Evolutionary conservation across 2,329 filamentous ascomycete genomes (phyloP).

Genomic region (Apiospora hydei): DNA sequence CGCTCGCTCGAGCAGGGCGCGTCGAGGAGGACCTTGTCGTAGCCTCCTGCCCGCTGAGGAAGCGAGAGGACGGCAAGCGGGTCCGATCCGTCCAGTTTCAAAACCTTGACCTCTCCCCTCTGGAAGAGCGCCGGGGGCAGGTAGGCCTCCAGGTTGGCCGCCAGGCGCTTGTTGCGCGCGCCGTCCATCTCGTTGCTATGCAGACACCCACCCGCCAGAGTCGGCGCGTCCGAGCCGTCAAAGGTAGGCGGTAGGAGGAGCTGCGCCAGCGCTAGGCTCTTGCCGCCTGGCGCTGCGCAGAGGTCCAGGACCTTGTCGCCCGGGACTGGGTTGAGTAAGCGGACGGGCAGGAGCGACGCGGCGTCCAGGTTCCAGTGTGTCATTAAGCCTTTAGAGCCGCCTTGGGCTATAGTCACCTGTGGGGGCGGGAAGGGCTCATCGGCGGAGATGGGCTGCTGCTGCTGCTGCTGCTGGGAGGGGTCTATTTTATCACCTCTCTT

Average conservation of each 20-base stretch:
- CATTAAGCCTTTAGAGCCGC: constrained; percentile 32
- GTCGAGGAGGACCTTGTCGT: constrained; percentile 50
- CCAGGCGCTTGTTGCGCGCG: constrained; percentile 42
- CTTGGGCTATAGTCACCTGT: constrained; percentile 26
- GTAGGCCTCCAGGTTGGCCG: constrained; percentile 37
- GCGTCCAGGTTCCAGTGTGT: constrained; percentile 43
- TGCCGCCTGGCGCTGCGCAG: constrained; percentile 47
- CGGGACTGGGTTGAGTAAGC: constrained; percentile 43
- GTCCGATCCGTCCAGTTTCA: constrained; percentile 39
- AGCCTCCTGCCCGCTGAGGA: constrained; percentile 41
- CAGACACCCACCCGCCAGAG: constrained; percentile 40
- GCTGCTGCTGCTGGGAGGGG: constrained; percentile 25
- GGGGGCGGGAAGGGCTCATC: constrained; percentile 37
- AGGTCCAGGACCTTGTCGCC: constrained; percentile 48
- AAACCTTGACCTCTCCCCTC: constrained; percentile 33
- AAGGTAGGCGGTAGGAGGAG: constrained; percentile 35
- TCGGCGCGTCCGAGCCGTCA: constrained; percentile 27
- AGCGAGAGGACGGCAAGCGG: constrained; percentile 36
- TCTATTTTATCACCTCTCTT: constrained; percentile 28
- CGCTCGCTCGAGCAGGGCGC: constrained; percentile 50
- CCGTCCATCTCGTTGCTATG: constrained; percentile 47
- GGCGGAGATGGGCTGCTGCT: constrained; percentile 22
- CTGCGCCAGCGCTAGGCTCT: constrained; percentile 44
- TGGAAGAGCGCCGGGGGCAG: constrained; percentile 35
- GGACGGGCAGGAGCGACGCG: constrained; percentile 40